phyloP scores from a whole-genome alignment of 2,329 filamentous ascomycete species.

The Fusarium pseudoanthophilum region DNA sequence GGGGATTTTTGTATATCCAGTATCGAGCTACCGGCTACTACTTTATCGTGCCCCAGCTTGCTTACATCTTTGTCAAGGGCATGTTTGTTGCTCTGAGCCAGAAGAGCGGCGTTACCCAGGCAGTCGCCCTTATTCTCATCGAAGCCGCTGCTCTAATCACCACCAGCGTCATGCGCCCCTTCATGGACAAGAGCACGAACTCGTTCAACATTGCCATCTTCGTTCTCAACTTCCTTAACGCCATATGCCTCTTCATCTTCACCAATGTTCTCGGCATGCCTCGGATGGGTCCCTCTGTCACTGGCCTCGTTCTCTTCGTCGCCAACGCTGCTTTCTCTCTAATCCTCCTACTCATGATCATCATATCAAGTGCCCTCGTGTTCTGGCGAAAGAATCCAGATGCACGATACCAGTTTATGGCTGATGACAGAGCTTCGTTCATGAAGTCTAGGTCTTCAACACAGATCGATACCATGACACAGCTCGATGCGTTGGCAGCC shows the following conservation, averaged over 20 bases:
- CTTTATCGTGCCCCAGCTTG: slow-evolving; percentile 83
- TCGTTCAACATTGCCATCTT: slow-evolving; percentile 94
- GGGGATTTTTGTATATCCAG: slow-evolving; percentile 97
- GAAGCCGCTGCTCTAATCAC: slow-evolving; percentile 82
- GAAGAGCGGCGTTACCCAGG: slow-evolving; percentile 76
- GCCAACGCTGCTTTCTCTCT: slow-evolving; percentile 86
- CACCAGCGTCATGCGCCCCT: slow-evolving; percentile 83
- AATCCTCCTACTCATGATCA: slow-evolving; percentile 82
- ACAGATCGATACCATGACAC: slow-evolving; percentile 78
- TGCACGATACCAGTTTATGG: slow-evolving; percentile 93
- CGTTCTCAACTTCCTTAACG: slow-evolving; percentile 88
- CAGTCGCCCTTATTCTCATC: slow-evolving; percentile 82
- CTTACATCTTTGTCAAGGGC: slow-evolving; percentile 83
- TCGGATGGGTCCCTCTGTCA: slow-evolving; percentile 82
- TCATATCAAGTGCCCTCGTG: slow-evolving; percentile 68
- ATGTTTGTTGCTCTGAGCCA: slow-evolving; percentile 90
- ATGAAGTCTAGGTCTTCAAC: slow-evolving; percentile 86
- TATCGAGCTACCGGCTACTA: slow-evolving; percentile 96
- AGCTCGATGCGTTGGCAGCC: slow-evolving; percentile 90
- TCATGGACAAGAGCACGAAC: slow-evolving; percentile 99
- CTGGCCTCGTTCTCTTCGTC: slow-evolving; percentile 90
- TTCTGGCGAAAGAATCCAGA: slow-evolving; percentile 96
- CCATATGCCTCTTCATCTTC: slow-evolving; percentile 89
- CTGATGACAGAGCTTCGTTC: slow-evolving; percentile 93
- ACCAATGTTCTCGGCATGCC: slow-evolving; percentile 87